Percentiles rank a stretch among this genome's conserved stretches.
Evolutionary conservation across 2,329 filamentous ascomycete species (phyloP).

Genomic region (Botrytis medusae): DNA sequence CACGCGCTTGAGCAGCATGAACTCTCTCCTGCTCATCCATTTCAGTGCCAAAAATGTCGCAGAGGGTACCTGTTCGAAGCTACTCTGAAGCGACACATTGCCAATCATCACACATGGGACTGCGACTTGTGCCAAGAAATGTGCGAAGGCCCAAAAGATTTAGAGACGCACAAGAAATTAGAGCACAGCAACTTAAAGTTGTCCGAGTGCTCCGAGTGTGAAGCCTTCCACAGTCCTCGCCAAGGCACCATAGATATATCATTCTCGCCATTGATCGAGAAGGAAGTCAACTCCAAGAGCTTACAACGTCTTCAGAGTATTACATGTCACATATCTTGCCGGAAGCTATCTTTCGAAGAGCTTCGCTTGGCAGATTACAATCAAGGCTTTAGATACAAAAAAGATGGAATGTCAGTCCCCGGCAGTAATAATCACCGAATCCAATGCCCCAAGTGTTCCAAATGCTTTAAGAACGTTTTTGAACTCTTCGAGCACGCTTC

Average conservation of each 20-base stretch:
- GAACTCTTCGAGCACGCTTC: background rate
- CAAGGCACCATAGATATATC: too few species aligned
- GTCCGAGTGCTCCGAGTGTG: background rate
- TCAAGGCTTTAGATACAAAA: too few species aligned
- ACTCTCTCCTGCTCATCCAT: background rate
- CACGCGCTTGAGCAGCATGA: background rate
- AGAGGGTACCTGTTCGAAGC: background rate
- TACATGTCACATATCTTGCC: too few species aligned
- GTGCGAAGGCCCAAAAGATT: background rate
- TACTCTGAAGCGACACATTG: background rate
- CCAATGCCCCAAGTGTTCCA: background rate
- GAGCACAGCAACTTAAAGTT: background rate
- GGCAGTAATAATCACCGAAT: too few species aligned
- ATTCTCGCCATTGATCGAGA: too few species aligned
- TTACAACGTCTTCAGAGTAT: too few species aligned
- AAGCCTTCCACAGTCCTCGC: background rate
- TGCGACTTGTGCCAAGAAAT: background rate
- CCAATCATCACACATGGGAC: background rate
- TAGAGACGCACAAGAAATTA: background rate
- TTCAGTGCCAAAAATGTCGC: background rate
- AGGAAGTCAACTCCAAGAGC: too few species aligned
- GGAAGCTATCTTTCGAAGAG: too few species aligned
- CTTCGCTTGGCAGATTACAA: too few species aligned
- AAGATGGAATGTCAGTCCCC: too few species aligned
- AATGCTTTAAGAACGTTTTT: background rate